phyloP scores from a whole-genome alignment of 306 rosid species.

The Dalbergia cochinchinensis region DNA sequence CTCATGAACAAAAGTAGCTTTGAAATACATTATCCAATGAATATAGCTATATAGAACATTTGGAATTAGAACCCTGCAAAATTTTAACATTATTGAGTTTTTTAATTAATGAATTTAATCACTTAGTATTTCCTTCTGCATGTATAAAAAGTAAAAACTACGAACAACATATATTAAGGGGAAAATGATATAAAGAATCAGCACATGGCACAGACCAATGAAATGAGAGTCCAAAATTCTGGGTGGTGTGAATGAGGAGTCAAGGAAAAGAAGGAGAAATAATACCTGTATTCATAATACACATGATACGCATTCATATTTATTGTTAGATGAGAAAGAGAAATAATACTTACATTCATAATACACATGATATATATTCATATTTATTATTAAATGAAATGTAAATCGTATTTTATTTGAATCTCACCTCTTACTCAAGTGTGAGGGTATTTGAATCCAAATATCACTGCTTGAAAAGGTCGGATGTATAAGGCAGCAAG shows the following conservation, averaged over 20 bases:
- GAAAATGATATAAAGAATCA: too few relatives aligned
- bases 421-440: too few relatives aligned
- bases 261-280: not conserved
- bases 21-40: not conserved
- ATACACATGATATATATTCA: too few relatives aligned
- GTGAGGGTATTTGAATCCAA: too few relatives aligned
- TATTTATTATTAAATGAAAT: too few relatives aligned
- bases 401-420: too few relatives aligned
- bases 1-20: constrained; percentile 4
- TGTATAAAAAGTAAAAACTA: not conserved
- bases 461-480: too few relatives aligned
- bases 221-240: not conserved
- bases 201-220: not conserved
- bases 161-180: not conserved
- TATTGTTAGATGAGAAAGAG: too few relatives aligned
- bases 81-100: too few relatives aligned
- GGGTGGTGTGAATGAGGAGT: not conserved
- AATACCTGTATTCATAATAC: too few relatives aligned
- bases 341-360: too few relatives aligned
- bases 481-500: not conserved
- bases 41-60: not conserved
- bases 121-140: not conserved
- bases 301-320: too few relatives aligned
- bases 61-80: not conserved
- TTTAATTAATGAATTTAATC: not conserved